Evolutionary conservation across 2,329 filamentous ascomycete species (phyloP).

Genomic region (Fusarium succisae): DNA sequence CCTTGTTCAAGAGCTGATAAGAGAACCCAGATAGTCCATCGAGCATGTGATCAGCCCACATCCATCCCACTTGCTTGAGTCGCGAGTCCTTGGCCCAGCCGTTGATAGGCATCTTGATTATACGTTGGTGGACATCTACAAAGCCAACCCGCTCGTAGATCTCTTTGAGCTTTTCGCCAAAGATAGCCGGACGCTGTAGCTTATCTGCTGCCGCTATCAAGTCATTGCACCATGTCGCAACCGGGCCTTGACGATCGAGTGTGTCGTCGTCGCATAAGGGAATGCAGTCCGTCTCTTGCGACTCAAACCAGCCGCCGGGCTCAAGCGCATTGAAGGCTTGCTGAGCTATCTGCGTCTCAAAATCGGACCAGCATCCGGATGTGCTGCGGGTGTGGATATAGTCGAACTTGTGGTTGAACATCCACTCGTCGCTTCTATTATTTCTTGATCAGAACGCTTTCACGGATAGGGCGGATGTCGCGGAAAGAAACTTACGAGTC

Average conservation of each 20-base stretch:
- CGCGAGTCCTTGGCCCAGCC: constrained; percentile 58
- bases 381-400: constrained; percentile 62
- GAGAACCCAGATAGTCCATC: constrained; percentile 51
- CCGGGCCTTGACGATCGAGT: constrained; percentile 47
- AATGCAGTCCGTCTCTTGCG: constrained; percentile 55
- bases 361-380: constrained; percentile 58
- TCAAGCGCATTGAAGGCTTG: constrained; percentile 58
- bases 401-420: constrained; percentile 62
- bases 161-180: constrained; percentile 46
- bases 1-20: constrained; percentile 50
- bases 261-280: constrained; percentile 56
- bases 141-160: constrained; percentile 60
- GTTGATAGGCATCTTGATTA: constrained; percentile 62
- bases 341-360: constrained; percentile 57
- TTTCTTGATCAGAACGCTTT: background rate
- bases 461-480: too few species aligned
- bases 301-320: constrained; percentile 64
- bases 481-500: constrained; percentile 56
- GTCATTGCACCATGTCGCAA: constrained; percentile 52
- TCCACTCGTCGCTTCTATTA: constrained; percentile 55
- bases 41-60: constrained; percentile 54
- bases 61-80: constrained; percentile 52
- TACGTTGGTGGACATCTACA: constrained; percentile 59
- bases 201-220: constrained; percentile 50
- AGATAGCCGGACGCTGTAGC: constrained; percentile 50